A percentile compares a stretch with the other conserved stretches of the same genome.
phyloP scores from a whole-genome alignment of 768 basidiomycete species.

The Agrocybe pediades region DNA sequence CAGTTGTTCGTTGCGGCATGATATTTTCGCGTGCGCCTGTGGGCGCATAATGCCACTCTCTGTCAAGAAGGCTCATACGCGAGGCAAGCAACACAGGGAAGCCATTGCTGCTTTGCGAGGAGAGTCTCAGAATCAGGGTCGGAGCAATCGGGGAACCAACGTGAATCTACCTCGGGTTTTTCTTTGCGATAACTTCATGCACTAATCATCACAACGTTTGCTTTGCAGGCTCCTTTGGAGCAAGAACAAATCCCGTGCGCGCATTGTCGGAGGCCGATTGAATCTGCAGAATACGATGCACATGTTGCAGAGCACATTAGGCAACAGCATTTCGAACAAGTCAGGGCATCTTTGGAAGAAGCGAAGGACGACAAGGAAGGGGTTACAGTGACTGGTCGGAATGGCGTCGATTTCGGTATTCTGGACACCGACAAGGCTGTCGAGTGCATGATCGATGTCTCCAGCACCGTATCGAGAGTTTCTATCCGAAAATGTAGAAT shows the following conservation, averaged over 20 bases:
- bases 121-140: not conserved
- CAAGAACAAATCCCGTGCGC: constrained; percentile 20
- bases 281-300: constrained; percentile 18
- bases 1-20: constrained; percentile 33
- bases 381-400: constrained; percentile 38
- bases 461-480: constrained; percentile 23
- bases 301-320: constrained; percentile 33
- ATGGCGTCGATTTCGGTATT: constrained; percentile 50
- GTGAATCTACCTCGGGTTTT: too few relatives aligned
- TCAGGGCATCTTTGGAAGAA: constrained; percentile 36
- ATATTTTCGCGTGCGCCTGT: constrained; percentile 37
- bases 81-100: constrained; percentile 29
- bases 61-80: constrained; percentile 23
- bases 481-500: constrained; percentile 23
- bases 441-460: constrained; percentile 27
- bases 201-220: not conserved
- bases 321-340: constrained; percentile 27
- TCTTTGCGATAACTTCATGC: too few relatives aligned
- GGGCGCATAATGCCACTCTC: constrained; percentile 28
- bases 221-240: not conserved
- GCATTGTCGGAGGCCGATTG: constrained; percentile 25
- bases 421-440: constrained; percentile 33
- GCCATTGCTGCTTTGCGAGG: constrained; percentile 10
- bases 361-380: constrained; percentile 51
- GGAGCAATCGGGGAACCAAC: too few relatives aligned